Evolutionary conservation across 1,284 basidiomycete species (phyloP).

Genomic region (Trichosporon faecale): DNA sequence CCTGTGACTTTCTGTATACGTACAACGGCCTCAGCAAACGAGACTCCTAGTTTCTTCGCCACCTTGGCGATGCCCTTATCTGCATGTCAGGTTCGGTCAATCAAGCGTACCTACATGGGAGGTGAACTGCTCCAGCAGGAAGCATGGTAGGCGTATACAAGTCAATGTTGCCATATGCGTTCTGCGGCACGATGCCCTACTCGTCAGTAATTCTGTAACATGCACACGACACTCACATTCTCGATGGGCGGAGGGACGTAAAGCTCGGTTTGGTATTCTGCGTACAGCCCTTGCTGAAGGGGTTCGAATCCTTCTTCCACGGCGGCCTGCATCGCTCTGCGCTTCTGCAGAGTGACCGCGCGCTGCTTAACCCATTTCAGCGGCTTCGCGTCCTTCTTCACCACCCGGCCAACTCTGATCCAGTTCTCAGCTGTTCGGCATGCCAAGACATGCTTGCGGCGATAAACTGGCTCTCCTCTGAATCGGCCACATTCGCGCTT

Average conservation of each 20-base stretch:
- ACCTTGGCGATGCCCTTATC: constrained; percentile 86
- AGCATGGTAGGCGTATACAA: constrained; percentile 94
- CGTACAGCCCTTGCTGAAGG: constrained; percentile 82
- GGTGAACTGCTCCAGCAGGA: constrained; percentile 77
- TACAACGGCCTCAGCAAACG: constrained; percentile 85
- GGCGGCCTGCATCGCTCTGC: constrained; percentile 77
- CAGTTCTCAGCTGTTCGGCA: constrained; percentile 92
- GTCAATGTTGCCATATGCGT: constrained; percentile 96
- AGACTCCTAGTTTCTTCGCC: constrained; percentile 73
- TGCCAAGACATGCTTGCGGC: constrained; percentile 73
- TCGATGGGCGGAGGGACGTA: constrained; percentile 75
- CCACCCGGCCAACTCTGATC: constrained; percentile 78
- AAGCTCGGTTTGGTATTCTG: constrained; percentile 77
- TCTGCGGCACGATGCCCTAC: constrained; percentile 88
- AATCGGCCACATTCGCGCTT: constrained; percentile 83
- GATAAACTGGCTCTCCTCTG: constrained; percentile 88
- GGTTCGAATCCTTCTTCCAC: constrained; percentile 60
- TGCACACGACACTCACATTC: constrained; percentile 59
- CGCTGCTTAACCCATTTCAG: constrained; percentile 87
- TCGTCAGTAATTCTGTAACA: constrained; percentile 5
- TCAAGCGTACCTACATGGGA: constrained; percentile 68
- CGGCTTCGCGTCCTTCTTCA: constrained; percentile 74
- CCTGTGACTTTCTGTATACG: constrained; percentile 18
- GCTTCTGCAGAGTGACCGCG: constrained; percentile 74
- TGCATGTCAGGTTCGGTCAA: constrained; percentile 42